phyloP scores from a whole-genome alignment of 768 basidiomycete species.

The Kwoniella pini region DNA sequence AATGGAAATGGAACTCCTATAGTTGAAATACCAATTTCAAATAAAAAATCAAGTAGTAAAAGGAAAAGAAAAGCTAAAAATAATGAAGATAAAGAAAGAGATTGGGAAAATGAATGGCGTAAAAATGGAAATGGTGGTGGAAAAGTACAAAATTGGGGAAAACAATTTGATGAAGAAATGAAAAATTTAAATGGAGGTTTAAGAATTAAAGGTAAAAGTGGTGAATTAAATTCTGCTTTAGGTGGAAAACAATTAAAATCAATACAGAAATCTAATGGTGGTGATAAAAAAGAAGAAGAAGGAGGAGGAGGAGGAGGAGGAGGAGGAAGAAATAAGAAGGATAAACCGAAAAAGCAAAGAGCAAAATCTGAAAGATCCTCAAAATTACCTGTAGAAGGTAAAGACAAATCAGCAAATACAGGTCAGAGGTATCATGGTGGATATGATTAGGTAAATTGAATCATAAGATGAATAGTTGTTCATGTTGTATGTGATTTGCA shows the following conservation, averaged over 20 bases:
- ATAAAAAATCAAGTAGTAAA: neutral
- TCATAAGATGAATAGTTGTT: no score
- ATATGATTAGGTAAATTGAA: conserved; percentile 15
- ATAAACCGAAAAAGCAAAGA: no score
- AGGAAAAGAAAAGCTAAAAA: neutral
- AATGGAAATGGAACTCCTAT: neutral
- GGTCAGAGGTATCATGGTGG: conserved; percentile 37
- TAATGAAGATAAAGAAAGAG: conserved; percentile 21
- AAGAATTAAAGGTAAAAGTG: conserved; percentile 10
- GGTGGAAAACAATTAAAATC: conserved; percentile 68
- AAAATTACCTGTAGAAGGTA: no score
- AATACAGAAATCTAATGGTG: neutral
- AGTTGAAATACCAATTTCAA: neutral
- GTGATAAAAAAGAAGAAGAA: neutral
- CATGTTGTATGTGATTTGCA: no score
- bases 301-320: neutral
- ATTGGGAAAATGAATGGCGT: conserved; percentile 43
- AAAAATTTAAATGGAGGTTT: conserved; percentile 13
- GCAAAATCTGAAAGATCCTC: no score
- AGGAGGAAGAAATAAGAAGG: no score
- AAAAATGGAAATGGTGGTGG: conserved; percentile 41
- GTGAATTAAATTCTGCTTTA: conserved; percentile 4
- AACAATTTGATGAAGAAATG: conserved; percentile 31
- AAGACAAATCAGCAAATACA: neutral
- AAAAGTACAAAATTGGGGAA: conserved; percentile 36